Evolutionary conservation across 805 yeast species (phyloP).

Genomic region (Blastobotrys mokoenaii): DNA sequence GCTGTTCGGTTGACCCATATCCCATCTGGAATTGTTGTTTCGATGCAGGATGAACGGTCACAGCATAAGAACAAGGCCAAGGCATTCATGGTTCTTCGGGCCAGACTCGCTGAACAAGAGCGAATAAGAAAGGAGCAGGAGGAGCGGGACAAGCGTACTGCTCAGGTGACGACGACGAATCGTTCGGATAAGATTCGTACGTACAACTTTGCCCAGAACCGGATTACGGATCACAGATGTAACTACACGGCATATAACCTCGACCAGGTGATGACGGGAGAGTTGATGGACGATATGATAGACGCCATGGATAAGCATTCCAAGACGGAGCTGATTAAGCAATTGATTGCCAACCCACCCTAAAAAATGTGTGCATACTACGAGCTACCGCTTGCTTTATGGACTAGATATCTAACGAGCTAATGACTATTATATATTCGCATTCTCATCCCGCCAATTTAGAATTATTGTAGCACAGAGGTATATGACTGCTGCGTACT

Average conservation of each 20-base stretch:
- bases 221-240: conserved; percentile 92
- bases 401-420: too few species aligned
- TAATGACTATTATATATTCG: too few species aligned
- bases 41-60: conserved; percentile 91
- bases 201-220: conserved; percentile 84
- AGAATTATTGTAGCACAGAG: too few species aligned
- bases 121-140: conserved; percentile 52
- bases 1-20: conserved; percentile 90
- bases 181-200: conserved; percentile 91
- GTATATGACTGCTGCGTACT: too few species aligned
- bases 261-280: conserved; percentile 55
- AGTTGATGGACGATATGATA: conserved; percentile 45
- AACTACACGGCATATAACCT: conserved; percentile 72
- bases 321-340: conserved; percentile 37
- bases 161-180: conserved; percentile 83
- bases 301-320: conserved; percentile 43
- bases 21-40: conserved; percentile 83
- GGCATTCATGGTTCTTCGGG: conserved; percentile 74
- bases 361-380: neutral
- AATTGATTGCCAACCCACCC: conserved; percentile 22
- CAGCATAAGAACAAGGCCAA: conserved; percentile 92
- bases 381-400: too few species aligned
- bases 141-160: conserved; percentile 61
- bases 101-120: conserved; percentile 77
- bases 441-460: too few species aligned